Conservation (phyloP, 805 yeast genomes). For the Metschnikowia peoriensis region DNA sequence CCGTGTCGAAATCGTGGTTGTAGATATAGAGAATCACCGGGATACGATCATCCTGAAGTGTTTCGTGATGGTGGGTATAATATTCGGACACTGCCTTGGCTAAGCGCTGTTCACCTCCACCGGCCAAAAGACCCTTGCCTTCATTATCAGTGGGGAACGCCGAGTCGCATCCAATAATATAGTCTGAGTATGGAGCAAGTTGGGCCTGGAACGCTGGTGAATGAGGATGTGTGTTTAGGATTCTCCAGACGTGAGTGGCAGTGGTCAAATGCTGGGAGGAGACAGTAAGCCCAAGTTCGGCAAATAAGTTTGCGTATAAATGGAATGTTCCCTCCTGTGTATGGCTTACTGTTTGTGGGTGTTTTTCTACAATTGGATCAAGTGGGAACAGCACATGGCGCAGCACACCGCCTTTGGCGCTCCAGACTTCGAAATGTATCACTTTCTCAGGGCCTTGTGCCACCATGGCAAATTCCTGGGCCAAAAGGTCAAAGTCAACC, state of each 20-base stretch:
- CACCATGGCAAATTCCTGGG: constrained; percentile 40
- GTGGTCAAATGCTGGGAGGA: constrained; percentile 77
- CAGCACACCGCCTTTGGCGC: constrained; percentile 74
- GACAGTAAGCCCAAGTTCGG: constrained; percentile 60
- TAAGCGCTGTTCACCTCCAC: constrained; percentile 83
- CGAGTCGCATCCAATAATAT: constrained; percentile 67
- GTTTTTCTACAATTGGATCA: background rate
- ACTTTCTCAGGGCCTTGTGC: constrained; percentile 33
- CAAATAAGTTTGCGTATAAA: constrained; percentile 36
- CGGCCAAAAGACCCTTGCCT: constrained; percentile 64
- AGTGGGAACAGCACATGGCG: constrained; percentile 30
- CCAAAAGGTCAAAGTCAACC: constrained; percentile 42
- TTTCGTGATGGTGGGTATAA: constrained; percentile 45
- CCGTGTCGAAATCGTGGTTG: constrained; percentile 81
- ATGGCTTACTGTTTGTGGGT: constrained; percentile 7
- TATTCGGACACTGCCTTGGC: constrained; percentile 63
- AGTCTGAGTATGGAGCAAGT: constrained; percentile 80
- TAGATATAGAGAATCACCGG: constrained; percentile 59
- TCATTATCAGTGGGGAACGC: constrained; percentile 57
- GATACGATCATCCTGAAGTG: constrained; percentile 31
- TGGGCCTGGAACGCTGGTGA: constrained; percentile 86
- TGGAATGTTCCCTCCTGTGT: background rate
- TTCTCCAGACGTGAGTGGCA: constrained; percentile 85
- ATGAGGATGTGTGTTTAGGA: constrained; percentile 65
- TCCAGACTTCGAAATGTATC: constrained; percentile 69